Evolutionary conservation across 2,329 filamentous ascomycete species (phyloP), one percentile per base, ranked within the genome.

Genomic region (Coniochaeta sp.): DNA sequence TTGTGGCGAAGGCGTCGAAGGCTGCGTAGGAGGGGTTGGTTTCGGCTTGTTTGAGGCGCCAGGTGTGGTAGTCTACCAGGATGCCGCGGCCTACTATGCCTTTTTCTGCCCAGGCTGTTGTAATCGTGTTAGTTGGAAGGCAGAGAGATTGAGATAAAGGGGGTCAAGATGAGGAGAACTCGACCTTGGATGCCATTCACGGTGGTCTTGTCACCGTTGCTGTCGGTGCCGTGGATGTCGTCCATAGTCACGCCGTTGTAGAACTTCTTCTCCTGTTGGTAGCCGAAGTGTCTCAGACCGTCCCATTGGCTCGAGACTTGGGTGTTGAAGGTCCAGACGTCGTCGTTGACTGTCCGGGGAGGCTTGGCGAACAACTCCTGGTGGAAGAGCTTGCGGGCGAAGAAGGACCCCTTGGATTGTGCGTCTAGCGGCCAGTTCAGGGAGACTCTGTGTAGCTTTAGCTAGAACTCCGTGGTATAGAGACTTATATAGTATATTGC

Each of bases 381-480:
- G 57, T 82, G 74, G 67, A 89, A 85, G 3, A 76, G 70, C 62
- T 80, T 77, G 17, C 85, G 78, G 60, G 77, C 74, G 70, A 87
- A 86, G 68, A 85, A 82, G 19, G 82, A 76, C 11, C 77, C 68
- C 54, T 79, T 71, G 34, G 77, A 70, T 68, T 84, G 79, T 12
- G 81, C 79, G 70, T 84, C 76, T 6, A 88, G 75, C 0, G 82
- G 77, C 77, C 84, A 84, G 72, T 88, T 84, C 22, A 87, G 77
- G 1, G 81, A 84, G 58, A 88, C 74, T 33, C 80, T 81, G 60
- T 60, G n/a, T 54, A 17, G 28, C 40, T 11, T 12, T 56, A 34
- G 28, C 14, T 17, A 43, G 50, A 28, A 43, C 40, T 55, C n/a
- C 14, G 40, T 14, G 58, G 59, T 24, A 47, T 62, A n/a, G n/a